These are phyloP conservation scores for Pinus tabuliformis DNA, from an alignment of 75 land plant species.

Conservation along the genomic window DNA sequence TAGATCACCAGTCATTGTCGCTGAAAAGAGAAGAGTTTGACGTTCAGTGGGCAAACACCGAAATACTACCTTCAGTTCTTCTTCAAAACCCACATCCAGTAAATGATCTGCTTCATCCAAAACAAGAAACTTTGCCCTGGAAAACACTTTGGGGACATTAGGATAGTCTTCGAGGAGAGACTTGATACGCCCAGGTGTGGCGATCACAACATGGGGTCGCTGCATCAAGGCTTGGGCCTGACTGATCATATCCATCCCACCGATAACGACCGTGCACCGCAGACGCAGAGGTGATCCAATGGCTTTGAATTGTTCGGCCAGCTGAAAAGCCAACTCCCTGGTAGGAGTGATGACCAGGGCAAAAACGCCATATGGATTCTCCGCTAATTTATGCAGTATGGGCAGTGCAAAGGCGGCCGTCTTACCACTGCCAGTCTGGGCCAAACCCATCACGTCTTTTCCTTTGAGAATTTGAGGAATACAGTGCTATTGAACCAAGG, in stretches of 20 bases:
- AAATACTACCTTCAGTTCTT: no score
- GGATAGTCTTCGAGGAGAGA: constrained; percentile 60
- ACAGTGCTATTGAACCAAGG: constrained; percentile 85
- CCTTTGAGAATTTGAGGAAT: constrained; percentile 91
- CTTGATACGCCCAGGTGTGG: constrained; percentile 88
- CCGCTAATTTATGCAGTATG: constrained; percentile 68
- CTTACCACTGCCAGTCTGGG: constrained; percentile 95
- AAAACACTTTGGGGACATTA: constrained; percentile 61
- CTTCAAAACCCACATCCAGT: no score
- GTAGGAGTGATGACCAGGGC: constrained; percentile 94
- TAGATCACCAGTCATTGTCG: no score
- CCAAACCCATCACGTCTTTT: constrained; percentile 80
- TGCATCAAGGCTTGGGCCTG: constrained; percentile 62
- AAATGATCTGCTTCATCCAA: no score
- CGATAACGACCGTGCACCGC: constrained; percentile 73
- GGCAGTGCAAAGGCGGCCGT: constrained; percentile 99
- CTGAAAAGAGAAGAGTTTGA: no score
- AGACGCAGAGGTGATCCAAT: constrained; percentile 65
- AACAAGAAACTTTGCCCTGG: constrained; percentile 82
- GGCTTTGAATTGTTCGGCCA: constrained; percentile 93
- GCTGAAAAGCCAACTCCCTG: constrained; percentile 86
- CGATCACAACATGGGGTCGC: constrained; percentile 91
- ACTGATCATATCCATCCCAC: constrained; percentile 74
- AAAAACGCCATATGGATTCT: constrained; percentile 84
- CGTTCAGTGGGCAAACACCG: no score